Evolutionary conservation across 805 yeast genomes (phyloP).

Genomic region (Metschnikowia lochheadii): DNA sequence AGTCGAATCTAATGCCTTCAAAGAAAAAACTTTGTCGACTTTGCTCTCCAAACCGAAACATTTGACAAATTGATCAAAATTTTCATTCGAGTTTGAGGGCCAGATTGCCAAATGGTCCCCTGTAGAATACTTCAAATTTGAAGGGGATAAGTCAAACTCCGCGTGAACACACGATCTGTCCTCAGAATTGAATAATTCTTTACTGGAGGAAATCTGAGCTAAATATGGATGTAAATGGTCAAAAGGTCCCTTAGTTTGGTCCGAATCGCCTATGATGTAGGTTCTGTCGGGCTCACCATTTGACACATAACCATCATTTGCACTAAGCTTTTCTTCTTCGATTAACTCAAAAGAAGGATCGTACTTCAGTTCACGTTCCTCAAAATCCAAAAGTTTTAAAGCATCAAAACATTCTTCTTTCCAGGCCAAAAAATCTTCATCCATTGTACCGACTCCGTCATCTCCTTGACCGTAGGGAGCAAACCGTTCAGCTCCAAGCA

Average conservation of each 20-base stretch:
- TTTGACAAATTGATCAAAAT: slow-evolving; percentile 59
- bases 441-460: slow-evolving; percentile 91
- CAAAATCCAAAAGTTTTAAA: slow-evolving; percentile 61
- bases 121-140: slow-evolving; percentile 80
- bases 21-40: slow-evolving; percentile 52
- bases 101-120: slow-evolving; percentile 96
- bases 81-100: slow-evolving; percentile 84
- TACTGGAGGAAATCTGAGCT: slow-evolving; percentile 57
- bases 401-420: slow-evolving; percentile 71
- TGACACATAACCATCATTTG: slow-evolving; percentile 32
- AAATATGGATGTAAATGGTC: slow-evolving; percentile 78
- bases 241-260: slow-evolving; percentile 64
- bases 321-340: slow-evolving; percentile 29
- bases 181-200: slow-evolving; percentile 64
- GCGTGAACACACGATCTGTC: slow-evolving; percentile 82
- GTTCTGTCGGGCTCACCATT: slow-evolving; percentile 80
- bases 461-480: slow-evolving; percentile 90
- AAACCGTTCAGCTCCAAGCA: slow-evolving; percentile 67
- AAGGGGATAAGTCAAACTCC: slow-evolving; percentile 75
- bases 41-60: slow-evolving; percentile 58
- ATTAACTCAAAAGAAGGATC: slow-evolving; percentile 59
- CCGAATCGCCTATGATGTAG: slow-evolving; percentile 25
- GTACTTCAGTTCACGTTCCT: slow-evolving; percentile 76
- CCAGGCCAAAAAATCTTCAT: slow-evolving; percentile 93
- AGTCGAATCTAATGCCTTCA: slow-evolving; percentile 70